A percentile compares a stretch with the other conserved stretches of the same genome.
Conservation (phyloP, 768 basidiomycete genomes). For the Boletus sensibilis region DNA sequence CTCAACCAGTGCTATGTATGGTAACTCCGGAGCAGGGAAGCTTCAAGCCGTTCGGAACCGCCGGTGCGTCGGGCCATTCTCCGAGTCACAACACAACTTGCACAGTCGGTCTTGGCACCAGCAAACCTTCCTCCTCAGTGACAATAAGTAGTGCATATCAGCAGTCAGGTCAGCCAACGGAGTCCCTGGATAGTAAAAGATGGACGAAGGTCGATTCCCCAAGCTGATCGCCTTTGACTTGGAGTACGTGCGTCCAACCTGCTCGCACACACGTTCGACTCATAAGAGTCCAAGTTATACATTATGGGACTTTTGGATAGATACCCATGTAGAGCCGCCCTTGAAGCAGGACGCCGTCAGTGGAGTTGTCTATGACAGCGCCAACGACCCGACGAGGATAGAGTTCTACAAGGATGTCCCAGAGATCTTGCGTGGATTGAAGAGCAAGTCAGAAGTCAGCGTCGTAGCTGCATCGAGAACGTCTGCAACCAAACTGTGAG, state of each 20-base stretch:
- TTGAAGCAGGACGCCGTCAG: constrained; percentile 43
- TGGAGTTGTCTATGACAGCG: constrained; percentile 27
- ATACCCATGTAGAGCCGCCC: constrained; percentile 67
- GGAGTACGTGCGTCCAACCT: constrained; percentile 51
- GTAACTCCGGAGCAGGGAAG: no score
- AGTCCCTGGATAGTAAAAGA: background rate
- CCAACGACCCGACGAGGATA: constrained; percentile 35
- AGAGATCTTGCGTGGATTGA: constrained; percentile 61
- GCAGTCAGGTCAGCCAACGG: background rate
- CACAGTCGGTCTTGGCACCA: background rate
- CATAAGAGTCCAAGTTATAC: constrained; percentile 59
- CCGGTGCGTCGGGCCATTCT: no score
- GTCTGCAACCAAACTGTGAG: constrained; percentile 64
- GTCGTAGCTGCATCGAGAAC: constrained; percentile 80
- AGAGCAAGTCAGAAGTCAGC: constrained; percentile 41
- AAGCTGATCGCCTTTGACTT: constrained; percentile 78
- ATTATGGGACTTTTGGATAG: constrained; percentile 86
- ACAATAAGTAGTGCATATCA: background rate
- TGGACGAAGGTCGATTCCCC: constrained; percentile 42
- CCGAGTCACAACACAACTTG: background rate
- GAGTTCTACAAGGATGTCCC: constrained; percentile 79
- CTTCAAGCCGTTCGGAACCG: no score
- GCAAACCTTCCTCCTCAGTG: background rate
- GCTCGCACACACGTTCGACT: background rate
- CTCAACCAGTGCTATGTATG: no score